Conservation (phyloP, 2,329 filamentous ascomycete species). For the Fusarium coicis region DNA sequence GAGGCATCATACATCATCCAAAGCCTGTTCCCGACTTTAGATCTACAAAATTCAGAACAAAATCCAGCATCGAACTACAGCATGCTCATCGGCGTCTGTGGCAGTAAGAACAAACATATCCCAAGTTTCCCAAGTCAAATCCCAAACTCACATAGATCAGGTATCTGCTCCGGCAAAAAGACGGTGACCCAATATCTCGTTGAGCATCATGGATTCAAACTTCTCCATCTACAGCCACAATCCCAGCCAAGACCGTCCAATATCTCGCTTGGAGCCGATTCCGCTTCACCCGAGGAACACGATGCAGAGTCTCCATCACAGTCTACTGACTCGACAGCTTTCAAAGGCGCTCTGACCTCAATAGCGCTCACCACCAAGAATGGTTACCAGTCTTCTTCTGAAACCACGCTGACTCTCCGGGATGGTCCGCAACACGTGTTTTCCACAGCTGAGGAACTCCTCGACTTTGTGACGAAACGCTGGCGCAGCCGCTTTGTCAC, state of each 20-base stretch:
- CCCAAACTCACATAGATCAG: slow-evolving; percentile 56
- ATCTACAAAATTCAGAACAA: neutral
- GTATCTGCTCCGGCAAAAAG: slow-evolving; percentile 92
- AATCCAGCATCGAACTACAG: slow-evolving; percentile 20
- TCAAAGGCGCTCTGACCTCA: slow-evolving; percentile 40
- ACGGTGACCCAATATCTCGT: slow-evolving; percentile 90
- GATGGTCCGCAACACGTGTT: slow-evolving; percentile 59
- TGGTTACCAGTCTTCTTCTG: slow-evolving; percentile 39
- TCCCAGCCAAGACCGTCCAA: slow-evolving; percentile 10
- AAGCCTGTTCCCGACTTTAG: neutral
- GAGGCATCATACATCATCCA: neutral
- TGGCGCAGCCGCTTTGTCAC: slow-evolving; percentile 90
- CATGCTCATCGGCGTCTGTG: slow-evolving; percentile 83
- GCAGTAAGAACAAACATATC: slow-evolving; percentile 60
- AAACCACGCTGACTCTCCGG: slow-evolving; percentile 42
- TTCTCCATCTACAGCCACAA: slow-evolving; percentile 66
- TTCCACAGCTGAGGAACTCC: slow-evolving; percentile 70
- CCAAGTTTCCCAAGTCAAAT: neutral
- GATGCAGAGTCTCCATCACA: slow-evolving; percentile 12
- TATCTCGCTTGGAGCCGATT: slow-evolving; percentile 10
- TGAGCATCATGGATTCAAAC: slow-evolving; percentile 83
- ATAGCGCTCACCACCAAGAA: slow-evolving; percentile 45
- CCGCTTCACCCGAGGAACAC: slow-evolving; percentile 19
- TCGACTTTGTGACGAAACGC: slow-evolving; percentile 85
- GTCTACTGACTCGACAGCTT: slow-evolving; percentile 29